Base-by-base conservation (phyloP, 306 rosid species). In the Mimosa pudica region DNA sequence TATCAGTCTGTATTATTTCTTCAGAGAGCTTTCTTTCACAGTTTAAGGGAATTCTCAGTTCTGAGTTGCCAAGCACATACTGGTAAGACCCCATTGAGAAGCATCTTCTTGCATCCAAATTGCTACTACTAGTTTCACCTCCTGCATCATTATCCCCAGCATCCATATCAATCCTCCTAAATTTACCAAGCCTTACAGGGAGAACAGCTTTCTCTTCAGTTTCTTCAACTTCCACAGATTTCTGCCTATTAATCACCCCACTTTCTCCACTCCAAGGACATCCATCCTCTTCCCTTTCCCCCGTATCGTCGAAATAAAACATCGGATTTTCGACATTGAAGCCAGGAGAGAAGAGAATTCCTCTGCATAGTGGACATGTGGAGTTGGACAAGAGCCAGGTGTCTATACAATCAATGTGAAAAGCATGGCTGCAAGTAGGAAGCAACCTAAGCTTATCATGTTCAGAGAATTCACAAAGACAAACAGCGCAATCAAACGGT, bases 391-490 rank as follows among this genome's bases (percentile, higher is more conserved):
- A 71, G 35, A 95, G 89, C 99, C 99, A 95, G 30, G 99, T 95
- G 87, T 95, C 99, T 75, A 95, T 95, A 85, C 99, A 95, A 71
- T 74, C 85, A 32, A 95, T 84, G 73, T 95, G 99, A 80, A 95
- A 95, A 75, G 98, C 99, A 89, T 95, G 99, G 87, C 98, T 91
- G 77, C 99, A 95, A 85, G 88, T 76, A 80, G 99, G 99, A 55
- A 95, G 91, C 85, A 95, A 88, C 76, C 99, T 88, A 8, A 95
- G 96, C 91, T 90, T 87, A 82, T 95, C 99, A 71, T 91, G 90
- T 30, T 89, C 94, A 47, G 97, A 81, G 71, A 92, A 95, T 77
- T 95, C 97, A 84, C 92, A 95, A 6, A 95, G 71, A 77, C 99
- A 95, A 85, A 95, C 99, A 60, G 99, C 93, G 81, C 99, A 95